A percentile compares a stretch with the other conserved stretches of the same genome.
phyloP scores from a whole-genome alignment of 495 filamentous ascomycete genomes.

The Terfezia boudieri region DNA sequence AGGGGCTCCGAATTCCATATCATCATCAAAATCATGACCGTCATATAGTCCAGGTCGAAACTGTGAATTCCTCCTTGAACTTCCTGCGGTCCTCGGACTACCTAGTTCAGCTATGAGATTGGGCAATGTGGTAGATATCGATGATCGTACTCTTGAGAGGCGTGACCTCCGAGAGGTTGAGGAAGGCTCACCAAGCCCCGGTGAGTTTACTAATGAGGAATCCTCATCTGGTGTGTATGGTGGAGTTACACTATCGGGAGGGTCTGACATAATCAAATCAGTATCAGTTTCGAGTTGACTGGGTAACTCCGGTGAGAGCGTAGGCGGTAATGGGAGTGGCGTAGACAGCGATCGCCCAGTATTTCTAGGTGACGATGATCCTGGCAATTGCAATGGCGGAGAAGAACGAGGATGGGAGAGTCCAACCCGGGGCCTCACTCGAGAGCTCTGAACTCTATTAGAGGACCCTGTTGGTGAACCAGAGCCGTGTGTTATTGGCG shows the following conservation, averaged over 20 bases:
- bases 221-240: conserved; percentile 29
- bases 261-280: conserved; percentile 3
- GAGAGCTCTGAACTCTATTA: too few species aligned
- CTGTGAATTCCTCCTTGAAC: conserved; percentile 9
- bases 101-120: conserved; percentile 15
- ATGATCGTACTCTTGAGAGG: conserved; percentile 20
- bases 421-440: too few species aligned
- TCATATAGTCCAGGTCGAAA: conserved; percentile 3
- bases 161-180: conserved; percentile 13
- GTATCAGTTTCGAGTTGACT: conserved; percentile 1
- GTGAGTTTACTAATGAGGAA: conserved; percentile 7
- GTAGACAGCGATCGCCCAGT: too few species aligned
- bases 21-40: conserved; percentile 5
- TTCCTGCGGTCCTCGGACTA: conserved; percentile 3
- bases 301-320: too few species aligned
- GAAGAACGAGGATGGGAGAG: too few species aligned
- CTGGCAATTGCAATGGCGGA: too few species aligned
- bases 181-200: conserved; percentile 12
- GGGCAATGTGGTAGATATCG: conserved; percentile 19
- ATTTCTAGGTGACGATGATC: too few species aligned
- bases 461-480: too few species aligned
- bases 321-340: too few species aligned
- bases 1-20: conserved; percentile 15
- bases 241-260: conserved; percentile 22
- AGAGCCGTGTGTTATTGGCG: neutral